Evolutionary conservation across 257 asterid genomes (phyloP).

Genomic region (Verbascum thapsus): DNA sequence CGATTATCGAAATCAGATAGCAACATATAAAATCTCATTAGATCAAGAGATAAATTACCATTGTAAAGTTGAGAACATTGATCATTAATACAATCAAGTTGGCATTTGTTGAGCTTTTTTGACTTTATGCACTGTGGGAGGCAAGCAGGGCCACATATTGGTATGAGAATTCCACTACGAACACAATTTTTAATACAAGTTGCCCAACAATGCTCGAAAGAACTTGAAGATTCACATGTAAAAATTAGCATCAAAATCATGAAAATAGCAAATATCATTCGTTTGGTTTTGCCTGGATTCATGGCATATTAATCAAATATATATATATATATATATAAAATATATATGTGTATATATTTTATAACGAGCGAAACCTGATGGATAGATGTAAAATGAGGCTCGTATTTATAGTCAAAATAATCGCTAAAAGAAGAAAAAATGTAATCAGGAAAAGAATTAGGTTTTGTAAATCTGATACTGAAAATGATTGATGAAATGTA

Average conservation of each 20-base stretch:
- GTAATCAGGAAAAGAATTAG: too few species aligned
- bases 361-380: too few species aligned
- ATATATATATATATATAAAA: too few species aligned
- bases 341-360: too few species aligned
- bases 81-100: neutral
- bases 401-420: too few species aligned
- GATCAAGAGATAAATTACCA: neutral
- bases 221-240: constrained; percentile 20
- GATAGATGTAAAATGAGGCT: too few species aligned
- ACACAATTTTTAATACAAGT: neutral
- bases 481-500: too few species aligned
- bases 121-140: neutral
- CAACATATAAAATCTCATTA: too few species aligned
- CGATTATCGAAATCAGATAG: too few species aligned
- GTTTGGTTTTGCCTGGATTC: neutral
- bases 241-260: constrained; percentile 12
- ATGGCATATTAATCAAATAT: neutral
- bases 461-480: too few species aligned
- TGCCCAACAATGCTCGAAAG: constrained; percentile 1
- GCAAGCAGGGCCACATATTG: neutral
- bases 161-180: neutral
- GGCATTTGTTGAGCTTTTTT: neutral
- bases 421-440: too few species aligned
- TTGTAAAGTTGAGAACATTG: neutral
- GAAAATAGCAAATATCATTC: neutral